phyloP scores from a whole-genome alignment of 805 yeast species.

The Spathaspora sp. region DNA sequence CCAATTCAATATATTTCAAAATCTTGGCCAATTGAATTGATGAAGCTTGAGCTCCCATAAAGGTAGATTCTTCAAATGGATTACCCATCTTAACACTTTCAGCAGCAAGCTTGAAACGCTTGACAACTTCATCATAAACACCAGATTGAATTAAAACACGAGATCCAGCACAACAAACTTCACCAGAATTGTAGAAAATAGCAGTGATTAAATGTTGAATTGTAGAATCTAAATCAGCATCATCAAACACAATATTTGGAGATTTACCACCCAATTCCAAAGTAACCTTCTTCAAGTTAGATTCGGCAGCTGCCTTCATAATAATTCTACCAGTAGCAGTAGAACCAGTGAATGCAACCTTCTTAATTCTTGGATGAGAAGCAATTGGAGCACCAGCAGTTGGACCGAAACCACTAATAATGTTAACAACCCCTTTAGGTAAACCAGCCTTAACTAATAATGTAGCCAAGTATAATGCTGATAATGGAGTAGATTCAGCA shows the following conservation, averaged over 20 bases:
- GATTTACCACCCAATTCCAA: constrained; percentile 97
- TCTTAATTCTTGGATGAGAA: constrained; percentile 75
- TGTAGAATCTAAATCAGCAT: constrained; percentile 75
- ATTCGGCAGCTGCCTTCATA: constrained; percentile 74
- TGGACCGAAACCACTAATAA: constrained; percentile 83
- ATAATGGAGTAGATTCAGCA: constrained; percentile 89
- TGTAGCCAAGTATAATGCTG: constrained; percentile 72
- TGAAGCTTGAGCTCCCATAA: constrained; percentile 93
- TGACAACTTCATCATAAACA: constrained; percentile 73
- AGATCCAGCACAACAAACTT: constrained; percentile 94
- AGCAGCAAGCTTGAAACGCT: constrained; percentile 57
- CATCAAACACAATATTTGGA: constrained; percentile 84
- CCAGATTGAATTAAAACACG: constrained; percentile 85
- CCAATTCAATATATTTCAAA: constrained; percentile 69
- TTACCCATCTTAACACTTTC: constrained; percentile 65
- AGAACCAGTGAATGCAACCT: constrained; percentile 94
- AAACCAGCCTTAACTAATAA: constrained; percentile 78
- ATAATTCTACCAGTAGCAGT: constrained; percentile 85
- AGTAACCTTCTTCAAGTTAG: constrained; percentile 84
- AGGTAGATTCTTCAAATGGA: constrained; percentile 74
- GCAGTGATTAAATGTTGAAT: constrained; percentile 74
- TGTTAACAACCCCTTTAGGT: constrained; percentile 88
- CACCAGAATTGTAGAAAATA: constrained; percentile 92
- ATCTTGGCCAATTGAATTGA: constrained; percentile 75
- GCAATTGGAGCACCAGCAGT: constrained; percentile 80